Evolutionary conservation across 768 basidiomycete genomes (phyloP), one percentile per base, ranked within the genome.

Genomic region (Coprinopsis cinerea): DNA sequence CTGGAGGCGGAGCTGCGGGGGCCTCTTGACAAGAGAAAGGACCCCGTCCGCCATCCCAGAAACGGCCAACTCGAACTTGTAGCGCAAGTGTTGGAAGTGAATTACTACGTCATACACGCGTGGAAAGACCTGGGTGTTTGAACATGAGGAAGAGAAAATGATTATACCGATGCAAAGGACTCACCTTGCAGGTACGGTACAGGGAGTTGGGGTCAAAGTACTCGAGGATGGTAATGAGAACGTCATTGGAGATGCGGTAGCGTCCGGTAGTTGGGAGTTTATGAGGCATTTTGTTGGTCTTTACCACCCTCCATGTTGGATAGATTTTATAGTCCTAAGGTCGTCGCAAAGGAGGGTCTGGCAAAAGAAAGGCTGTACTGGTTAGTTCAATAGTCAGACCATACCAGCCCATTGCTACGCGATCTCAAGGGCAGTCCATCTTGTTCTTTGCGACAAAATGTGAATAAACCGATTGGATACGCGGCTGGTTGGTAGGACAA

Each of bases 21-120:
- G 63, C 14, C 67, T 65, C 30, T 62, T 62, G 28, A 65, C 60
- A 53, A 70, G 62, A 25, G 73, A 62, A 28, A 66, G 68, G 17
- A 70, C 65, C 4, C 78, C 78, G 57, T 78, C 76, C 55, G 68
- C 69, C 76, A 78, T 77, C 34, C 76, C 77, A 49, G 71, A 61
- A 18, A 72, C 44, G 15, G 72, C 76, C 24, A 80, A 65, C 54
- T 78, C 77, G 55, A 71, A 71, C 41, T 67, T 70, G 61, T 80
- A 80, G 25, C 69, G 70, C 51, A 80, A 71, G 20, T 69, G 67
- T 42, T 75, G 69, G 57, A 71, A 72, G 30, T 71, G 70, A 70
- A 71, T 71, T 35, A 73, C 71, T 36, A 76, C 66, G 43, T 55
- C 64, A 54, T 69, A 69, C 42, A 76, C 64, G 52, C 78, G 67